Evolutionary conservation across 176 grass and related monocot genomes (phyloP).

Genomic region (Melocanna baccifera): DNA sequence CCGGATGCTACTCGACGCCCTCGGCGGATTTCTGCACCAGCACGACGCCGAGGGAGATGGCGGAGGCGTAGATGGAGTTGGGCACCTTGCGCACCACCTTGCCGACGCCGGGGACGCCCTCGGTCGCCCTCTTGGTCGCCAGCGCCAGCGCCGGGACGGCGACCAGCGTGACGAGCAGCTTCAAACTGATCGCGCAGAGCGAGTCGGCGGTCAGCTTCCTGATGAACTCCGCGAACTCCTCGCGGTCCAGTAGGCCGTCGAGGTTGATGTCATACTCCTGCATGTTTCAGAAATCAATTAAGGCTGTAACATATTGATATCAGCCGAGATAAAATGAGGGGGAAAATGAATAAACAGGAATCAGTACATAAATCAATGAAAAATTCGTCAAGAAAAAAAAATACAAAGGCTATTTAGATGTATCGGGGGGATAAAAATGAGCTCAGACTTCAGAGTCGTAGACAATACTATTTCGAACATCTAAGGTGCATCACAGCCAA

Average conservation of each 20-base stretch:
- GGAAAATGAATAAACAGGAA: not conserved
- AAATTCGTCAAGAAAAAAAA: not conserved
- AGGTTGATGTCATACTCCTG: conserved; percentile 80
- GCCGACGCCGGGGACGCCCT: conserved; percentile 74
- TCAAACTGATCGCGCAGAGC: conserved; percentile 55
- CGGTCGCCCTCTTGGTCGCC: conserved; percentile 81
- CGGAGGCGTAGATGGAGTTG: conserved; percentile 71
- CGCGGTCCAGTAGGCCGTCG: conserved; percentile 76
- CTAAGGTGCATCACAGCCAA: not conserved
- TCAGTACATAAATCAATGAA: not conserved
- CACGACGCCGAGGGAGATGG: conserved; percentile 68
- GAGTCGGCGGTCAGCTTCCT: conserved; percentile 80
- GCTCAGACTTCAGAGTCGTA: not conserved
- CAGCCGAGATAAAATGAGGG: not conserved
- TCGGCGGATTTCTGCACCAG: conserved; percentile 65
- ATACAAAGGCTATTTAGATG: not conserved
- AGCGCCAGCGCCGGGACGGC: conserved; percentile 67
- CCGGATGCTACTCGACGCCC: conserved; percentile 36
- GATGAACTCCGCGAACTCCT: conserved; percentile 93
- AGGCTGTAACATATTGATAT: not conserved
- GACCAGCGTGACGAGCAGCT: conserved; percentile 69
- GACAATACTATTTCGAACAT: not conserved
- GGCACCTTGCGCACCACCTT: conserved; percentile 74
- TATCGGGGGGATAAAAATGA: not conserved
- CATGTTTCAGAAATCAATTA: not conserved